A percentile compares a stretch with the other conserved stretches of the same genome.
Evolutionary conservation across 2,329 filamentous ascomycete genomes (phyloP).

Genomic region (Graphiopsis chlorocephala): DNA sequence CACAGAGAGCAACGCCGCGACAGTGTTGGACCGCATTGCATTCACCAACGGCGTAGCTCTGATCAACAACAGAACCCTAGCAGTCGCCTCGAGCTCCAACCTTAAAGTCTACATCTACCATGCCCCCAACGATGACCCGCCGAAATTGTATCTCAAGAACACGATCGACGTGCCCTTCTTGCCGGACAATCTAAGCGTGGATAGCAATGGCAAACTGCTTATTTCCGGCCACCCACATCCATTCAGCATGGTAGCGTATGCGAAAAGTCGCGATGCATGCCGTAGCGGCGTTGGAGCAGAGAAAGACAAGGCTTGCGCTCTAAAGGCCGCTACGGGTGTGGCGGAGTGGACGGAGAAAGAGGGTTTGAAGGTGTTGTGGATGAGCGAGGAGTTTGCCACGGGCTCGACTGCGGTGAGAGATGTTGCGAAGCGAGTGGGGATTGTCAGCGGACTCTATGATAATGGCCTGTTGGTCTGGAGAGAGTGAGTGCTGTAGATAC

Average conservation of each 20-base stretch:
- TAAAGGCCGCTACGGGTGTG: constrained; percentile 36
- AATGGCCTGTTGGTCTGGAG: constrained; percentile 39
- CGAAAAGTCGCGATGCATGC: constrained; percentile 26
- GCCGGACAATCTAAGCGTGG: constrained; percentile 42
- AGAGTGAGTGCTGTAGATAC: too few relatives aligned
- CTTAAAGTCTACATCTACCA: constrained; percentile 36
- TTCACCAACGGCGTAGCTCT: constrained; percentile 43
- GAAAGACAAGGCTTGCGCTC: constrained; percentile 25
- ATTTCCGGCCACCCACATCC: constrained; percentile 43
- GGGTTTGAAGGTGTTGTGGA: constrained; percentile 38
- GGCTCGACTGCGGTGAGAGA: constrained; percentile 41
- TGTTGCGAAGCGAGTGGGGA: constrained; percentile 32
- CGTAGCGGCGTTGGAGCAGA: constrained; percentile 11
- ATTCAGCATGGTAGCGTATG: constrained; percentile 27
- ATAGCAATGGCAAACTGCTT: constrained; percentile 37
- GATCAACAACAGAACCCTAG: constrained; percentile 36
- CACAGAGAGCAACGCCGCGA: constrained; percentile 16
- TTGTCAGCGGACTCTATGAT: constrained; percentile 43
- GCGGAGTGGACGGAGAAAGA: constrained; percentile 39
- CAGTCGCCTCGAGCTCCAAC: constrained; percentile 36
- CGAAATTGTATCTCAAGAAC: constrained; percentile 19
- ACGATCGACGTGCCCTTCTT: constrained; percentile 26
- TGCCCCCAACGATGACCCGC: constrained; percentile 19
- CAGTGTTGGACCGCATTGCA: not conserved
- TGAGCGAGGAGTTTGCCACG: constrained; percentile 37